These are phyloP conservation scores for Monosporascus cannonballus DNA, from an alignment of 2,329 filamentous ascomycete genomes.

Conservation along the genomic window DNA sequence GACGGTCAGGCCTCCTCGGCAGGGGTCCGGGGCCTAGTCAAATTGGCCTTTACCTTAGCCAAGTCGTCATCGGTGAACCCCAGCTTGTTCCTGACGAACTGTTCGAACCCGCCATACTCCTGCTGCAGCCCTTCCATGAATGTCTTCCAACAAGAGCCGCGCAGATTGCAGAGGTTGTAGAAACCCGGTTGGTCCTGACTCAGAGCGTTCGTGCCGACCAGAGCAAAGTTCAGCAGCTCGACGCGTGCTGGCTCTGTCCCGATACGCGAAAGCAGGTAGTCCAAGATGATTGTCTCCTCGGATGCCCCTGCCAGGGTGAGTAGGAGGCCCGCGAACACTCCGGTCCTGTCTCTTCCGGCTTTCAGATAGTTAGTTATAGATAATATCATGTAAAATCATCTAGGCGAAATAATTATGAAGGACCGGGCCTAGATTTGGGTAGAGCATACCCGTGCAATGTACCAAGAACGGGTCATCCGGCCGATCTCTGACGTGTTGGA, in stretches of 20 bases:
- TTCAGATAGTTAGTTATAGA: background rate
- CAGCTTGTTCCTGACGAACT: conserved; percentile 38
- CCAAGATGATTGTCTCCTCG: conserved; percentile 35
- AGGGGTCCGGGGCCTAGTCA: conserved; percentile 20
- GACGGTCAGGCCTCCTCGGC: background rate
- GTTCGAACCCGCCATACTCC: conserved; percentile 42
- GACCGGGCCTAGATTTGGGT: background rate
- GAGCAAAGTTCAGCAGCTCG: conserved; percentile 37
- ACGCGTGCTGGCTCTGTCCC: conserved; percentile 46
- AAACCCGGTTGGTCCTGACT: conserved; percentile 40
- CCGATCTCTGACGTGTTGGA: conserved; percentile 42
- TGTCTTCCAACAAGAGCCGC: conserved; percentile 36
- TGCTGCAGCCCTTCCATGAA: conserved; percentile 38
- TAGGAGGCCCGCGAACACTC: conserved; percentile 44
- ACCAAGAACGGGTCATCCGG: conserved; percentile 41
- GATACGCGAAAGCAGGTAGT: conserved; percentile 50
- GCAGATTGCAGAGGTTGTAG: conserved; percentile 39
- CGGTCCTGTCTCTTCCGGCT: conserved; percentile 51
- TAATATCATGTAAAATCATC: background rate
- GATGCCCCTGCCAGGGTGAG: conserved; percentile 42
- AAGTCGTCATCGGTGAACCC: conserved; percentile 42
- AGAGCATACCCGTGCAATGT: conserved; percentile 45
- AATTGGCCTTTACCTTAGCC: conserved; percentile 39
- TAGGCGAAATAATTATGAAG: too few relatives aligned
- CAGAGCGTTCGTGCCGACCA: conserved; percentile 29